phyloP scores from a whole-genome alignment of 805 yeast genomes.

The Tetrapisispora phaffii region DNA sequence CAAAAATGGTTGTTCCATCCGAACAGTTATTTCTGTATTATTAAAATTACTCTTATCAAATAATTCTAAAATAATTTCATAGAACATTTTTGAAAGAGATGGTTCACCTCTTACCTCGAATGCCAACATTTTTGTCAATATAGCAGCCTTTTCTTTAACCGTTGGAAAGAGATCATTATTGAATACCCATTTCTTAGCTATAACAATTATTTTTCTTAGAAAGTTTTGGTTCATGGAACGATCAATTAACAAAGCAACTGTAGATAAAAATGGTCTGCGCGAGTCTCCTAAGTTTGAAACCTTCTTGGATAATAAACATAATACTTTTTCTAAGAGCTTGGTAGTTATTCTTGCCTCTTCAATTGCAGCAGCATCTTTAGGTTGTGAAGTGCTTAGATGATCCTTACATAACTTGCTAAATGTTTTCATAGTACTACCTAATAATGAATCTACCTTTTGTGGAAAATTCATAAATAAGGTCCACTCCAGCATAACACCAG shows the following conservation, averaged over 20 bases:
- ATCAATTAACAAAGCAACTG: conserved; percentile 84
- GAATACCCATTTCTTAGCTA: conserved; percentile 86
- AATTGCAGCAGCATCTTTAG: conserved; percentile 31
- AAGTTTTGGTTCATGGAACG: conserved; percentile 72
- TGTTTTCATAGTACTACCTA: conserved; percentile 74
- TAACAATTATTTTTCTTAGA: conserved; percentile 59
- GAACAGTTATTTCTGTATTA: conserved; percentile 78
- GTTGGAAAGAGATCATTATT: conserved; percentile 85
- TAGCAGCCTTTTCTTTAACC: conserved; percentile 90
- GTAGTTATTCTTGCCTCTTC: conserved; percentile 81
- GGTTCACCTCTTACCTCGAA: conserved; percentile 85
- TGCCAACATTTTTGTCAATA: conserved; percentile 84
- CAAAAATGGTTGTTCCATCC: conserved; percentile 93
- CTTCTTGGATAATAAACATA: conserved; percentile 69
- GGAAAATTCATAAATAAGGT: conserved; percentile 71
- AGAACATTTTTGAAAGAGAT: conserved; percentile 64
- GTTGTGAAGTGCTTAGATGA: conserved; percentile 51
- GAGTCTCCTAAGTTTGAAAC: conserved; percentile 88
- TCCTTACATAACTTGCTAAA: conserved; percentile 85
- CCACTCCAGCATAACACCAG: conserved; percentile 78
- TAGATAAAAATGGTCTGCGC: conserved; percentile 74
- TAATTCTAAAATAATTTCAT: conserved; percentile 76
- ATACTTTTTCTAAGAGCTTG: conserved; percentile 59
- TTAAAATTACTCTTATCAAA: conserved; percentile 72
- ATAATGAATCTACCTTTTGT: conserved; percentile 57